Percentiles rank a stretch among this genome's conserved stretches.
Conservation (phyloP, 441 rosid species). For the Croton setiger region DNA sequence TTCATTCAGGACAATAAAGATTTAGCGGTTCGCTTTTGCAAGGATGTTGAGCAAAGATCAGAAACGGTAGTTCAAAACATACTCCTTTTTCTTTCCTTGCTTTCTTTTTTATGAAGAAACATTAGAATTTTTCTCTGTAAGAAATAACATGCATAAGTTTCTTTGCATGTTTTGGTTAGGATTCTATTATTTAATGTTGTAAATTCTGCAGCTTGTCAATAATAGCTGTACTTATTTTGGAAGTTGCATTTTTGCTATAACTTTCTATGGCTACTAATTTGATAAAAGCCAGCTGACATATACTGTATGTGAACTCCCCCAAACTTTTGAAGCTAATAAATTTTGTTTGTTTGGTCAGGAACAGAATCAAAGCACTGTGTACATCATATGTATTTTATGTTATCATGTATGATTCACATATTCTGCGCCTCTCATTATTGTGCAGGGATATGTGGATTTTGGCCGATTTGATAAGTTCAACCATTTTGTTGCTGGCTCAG, state of each 20-base stretch:
- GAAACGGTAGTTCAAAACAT: slow-evolving; percentile 50
- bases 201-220: background rate
- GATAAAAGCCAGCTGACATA: background rate
- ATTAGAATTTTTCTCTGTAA: background rate
- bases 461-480: slow-evolving; percentile 64
- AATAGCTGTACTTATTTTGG: background rate
- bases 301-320: background rate
- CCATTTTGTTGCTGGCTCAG: slow-evolving; percentile 62
- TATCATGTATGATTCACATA: background rate
- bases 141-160: background rate
- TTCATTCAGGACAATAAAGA: slow-evolving; percentile 55
- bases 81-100: background rate
- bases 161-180: too few relatives aligned
- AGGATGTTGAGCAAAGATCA: slow-evolving; percentile 85
- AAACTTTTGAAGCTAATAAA: background rate
- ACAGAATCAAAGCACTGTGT: background rate
- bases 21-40: slow-evolving; percentile 79
- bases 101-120: background rate
- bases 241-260: background rate
- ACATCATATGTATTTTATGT: background rate
- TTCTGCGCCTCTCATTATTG: slow-evolving; percentile 12
- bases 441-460: slow-evolving; percentile 90
- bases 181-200: background rate
- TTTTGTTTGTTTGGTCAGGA: background rate
- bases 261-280: background rate